Conservation (phyloP, 768 basidiomycete species). For the Psilocybe cubensis region DNA sequence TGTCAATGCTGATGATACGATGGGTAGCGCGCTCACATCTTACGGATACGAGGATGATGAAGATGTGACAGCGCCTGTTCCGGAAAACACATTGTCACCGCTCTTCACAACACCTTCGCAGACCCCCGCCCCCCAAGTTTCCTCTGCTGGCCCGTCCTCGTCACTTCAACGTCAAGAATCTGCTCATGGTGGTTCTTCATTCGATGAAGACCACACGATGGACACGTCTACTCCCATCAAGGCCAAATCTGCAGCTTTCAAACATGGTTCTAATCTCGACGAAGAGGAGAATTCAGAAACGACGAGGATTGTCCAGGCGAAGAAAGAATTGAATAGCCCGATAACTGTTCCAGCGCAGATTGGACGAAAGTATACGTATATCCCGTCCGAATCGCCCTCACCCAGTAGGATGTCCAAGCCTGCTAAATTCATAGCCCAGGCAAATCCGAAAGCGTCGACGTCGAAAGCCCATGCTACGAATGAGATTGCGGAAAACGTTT, state of each 20-base stretch:
- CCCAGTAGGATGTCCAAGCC: neutral
- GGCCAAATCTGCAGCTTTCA: neutral
- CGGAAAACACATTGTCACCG: too few species aligned
- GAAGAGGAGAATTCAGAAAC: neutral
- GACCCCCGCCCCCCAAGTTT: too few species aligned
- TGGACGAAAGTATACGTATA: neutral
- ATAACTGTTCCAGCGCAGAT: neutral
- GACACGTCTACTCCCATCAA: neutral
- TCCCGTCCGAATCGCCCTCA: neutral
- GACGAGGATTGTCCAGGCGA: neutral
- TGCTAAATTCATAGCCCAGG: neutral
- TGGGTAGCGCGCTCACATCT: too few species aligned
- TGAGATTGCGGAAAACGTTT: neutral
- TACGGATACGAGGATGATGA: too few species aligned
- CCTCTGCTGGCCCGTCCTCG: too few species aligned
- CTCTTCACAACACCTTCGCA: too few species aligned
- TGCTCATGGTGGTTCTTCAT: too few species aligned
- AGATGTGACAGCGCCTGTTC: too few species aligned
- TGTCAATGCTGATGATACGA: neutral
- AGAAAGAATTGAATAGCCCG: constrained; percentile 1
- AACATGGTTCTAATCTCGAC: neutral
- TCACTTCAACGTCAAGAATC: too few species aligned
- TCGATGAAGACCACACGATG: too few species aligned
- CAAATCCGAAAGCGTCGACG: neutral
- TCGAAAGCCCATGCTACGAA: neutral